Evolutionary conservation across 2,329 filamentous ascomycete genomes (phyloP).

Genomic region (Neopestalotiopsis sp.): DNA sequence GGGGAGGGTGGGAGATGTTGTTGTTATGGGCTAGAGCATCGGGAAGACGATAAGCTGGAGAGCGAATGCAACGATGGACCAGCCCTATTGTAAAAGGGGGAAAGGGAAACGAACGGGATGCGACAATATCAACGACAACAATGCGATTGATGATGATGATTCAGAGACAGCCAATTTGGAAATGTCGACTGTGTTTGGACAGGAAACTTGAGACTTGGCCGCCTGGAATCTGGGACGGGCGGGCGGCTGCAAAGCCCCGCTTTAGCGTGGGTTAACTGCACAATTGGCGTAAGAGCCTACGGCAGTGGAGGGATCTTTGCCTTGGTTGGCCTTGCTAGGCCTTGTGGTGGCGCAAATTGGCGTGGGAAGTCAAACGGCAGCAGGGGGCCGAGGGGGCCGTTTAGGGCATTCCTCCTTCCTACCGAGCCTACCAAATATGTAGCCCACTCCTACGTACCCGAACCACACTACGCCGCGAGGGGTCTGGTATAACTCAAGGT

Average conservation of each 20-base stretch:
- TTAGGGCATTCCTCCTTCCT: too few species aligned
- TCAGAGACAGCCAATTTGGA: neutral
- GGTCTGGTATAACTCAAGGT: neutral
- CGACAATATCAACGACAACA: neutral
- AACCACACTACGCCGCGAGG: neutral
- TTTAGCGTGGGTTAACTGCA: slow-evolving; percentile 2
- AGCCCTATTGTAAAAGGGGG: neutral
- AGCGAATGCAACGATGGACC: slow-evolving; percentile 1
- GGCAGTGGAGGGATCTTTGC: neutral
- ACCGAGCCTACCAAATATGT: too few species aligned
- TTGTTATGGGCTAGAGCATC: slow-evolving; percentile 4
- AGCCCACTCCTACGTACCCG: too few species aligned
- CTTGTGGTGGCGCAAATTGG: neutral
- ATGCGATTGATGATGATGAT: neutral
- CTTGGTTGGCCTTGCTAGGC: neutral
- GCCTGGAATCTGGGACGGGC: neutral
- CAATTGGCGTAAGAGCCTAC: neutral
- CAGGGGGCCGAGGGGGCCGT: neutral
- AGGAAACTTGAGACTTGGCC: neutral
- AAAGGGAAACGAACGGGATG: neutral
- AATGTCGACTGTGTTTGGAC: neutral
- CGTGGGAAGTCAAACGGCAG: neutral
- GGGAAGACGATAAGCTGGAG: neutral
- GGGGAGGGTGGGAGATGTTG: neutral
- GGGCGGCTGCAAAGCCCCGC: neutral